Evolutionary conservation across 1,139 yeast genomes (phyloP).

Genomic region (Debaryomyces coudertii): DNA sequence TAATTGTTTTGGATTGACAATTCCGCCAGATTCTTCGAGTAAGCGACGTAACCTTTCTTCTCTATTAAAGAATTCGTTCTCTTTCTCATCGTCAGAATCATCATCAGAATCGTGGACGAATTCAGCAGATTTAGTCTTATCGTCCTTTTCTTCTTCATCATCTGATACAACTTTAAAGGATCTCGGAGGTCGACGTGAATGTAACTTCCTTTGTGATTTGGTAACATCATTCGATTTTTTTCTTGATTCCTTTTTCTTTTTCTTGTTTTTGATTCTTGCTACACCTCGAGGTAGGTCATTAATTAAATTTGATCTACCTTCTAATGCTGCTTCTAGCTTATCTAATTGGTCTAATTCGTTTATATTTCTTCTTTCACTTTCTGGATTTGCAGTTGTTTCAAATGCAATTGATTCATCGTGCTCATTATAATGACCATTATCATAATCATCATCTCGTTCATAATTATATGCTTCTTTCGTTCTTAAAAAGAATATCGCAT

Average conservation of each 20-base stretch:
- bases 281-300: slow-evolving; percentile 20
- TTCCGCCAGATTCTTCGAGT: slow-evolving; percentile 43
- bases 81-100: slow-evolving; percentile 63
- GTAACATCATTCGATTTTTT: slow-evolving; percentile 5
- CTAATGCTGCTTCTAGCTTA: slow-evolving; percentile 31
- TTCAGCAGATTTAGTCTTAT: slow-evolving; percentile 47
- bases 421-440: slow-evolving; percentile 22
- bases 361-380: slow-evolving; percentile 22
- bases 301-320: slow-evolving; percentile 7
- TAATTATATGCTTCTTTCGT: slow-evolving; percentile 27
- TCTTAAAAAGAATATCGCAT: slow-evolving; percentile 40
- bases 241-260: slow-evolving; percentile 7
- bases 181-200: slow-evolving; percentile 22
- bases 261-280: slow-evolving; percentile 23
- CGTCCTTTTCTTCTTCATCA: slow-evolving; percentile 21
- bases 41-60: slow-evolving; percentile 57
- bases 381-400: slow-evolving; percentile 29
- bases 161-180: slow-evolving; percentile 24
- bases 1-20: slow-evolving; percentile 40
- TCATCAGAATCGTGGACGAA: slow-evolving; percentile 68
- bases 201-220: not conserved
- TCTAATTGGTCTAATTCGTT: slow-evolving; percentile 38
- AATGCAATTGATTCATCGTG: slow-evolving; percentile 40
- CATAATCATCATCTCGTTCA: slow-evolving; percentile 23
- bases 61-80: slow-evolving; percentile 55